Conservation (phyloP, 306 rosid species). For the Erythrophleum fordii region DNA sequence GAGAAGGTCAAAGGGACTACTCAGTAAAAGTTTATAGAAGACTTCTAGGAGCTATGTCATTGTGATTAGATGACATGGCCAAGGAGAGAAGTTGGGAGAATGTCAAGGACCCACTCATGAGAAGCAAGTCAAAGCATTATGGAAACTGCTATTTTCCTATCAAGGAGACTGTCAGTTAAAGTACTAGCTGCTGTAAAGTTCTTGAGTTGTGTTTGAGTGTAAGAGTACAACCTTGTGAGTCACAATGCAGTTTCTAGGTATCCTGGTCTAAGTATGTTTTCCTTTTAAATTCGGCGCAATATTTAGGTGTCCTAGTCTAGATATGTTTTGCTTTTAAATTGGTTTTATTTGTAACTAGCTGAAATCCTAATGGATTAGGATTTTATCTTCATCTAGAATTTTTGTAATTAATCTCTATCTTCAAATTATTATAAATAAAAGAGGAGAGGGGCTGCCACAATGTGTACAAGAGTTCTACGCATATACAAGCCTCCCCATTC, state of each 20-base stretch:
- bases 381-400: not conserved
- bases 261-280: too few relatives aligned
- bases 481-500: not conserved
- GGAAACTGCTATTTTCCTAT: not conserved
- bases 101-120: not conserved
- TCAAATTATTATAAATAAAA: not conserved
- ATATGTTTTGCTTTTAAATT: not conserved
- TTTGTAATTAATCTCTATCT: not conserved
- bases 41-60: not conserved
- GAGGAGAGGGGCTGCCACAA: not conserved
- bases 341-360: not conserved
- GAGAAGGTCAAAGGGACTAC: too few relatives aligned
- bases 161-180: not conserved
- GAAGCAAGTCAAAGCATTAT: not conserved
- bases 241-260: not conserved
- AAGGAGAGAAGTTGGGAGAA: not conserved
- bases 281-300: too few relatives aligned
- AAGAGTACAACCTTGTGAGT: not conserved
- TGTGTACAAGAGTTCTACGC: not conserved
- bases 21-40: too few relatives aligned
- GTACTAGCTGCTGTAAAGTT: not conserved
- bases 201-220: not conserved
- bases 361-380: not conserved
- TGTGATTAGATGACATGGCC: not conserved
- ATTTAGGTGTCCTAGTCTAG: not conserved